Evolutionary conservation across 75 land plant genomes (phyloP).

Genomic region (Cupressus sempervirens): DNA sequence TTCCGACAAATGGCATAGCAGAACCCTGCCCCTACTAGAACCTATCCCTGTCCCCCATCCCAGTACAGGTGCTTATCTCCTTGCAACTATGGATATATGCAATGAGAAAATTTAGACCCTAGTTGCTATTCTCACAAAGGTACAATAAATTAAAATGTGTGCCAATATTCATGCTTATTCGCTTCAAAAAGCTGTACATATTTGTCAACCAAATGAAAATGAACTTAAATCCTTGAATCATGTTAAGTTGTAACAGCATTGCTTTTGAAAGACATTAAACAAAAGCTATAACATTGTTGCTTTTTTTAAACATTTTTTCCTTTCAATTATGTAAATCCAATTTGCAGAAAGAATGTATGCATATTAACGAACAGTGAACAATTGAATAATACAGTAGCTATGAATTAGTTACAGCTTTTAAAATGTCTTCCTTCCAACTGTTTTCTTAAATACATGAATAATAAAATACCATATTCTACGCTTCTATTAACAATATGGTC

Average conservation of each 20-base stretch:
- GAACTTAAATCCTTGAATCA: neutral
- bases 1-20: too few relatives aligned
- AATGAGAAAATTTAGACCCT: too few relatives aligned
- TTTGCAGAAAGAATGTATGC: neutral
- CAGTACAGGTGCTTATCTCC: too few relatives aligned
- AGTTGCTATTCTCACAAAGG: neutral
- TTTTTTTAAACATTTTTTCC: too few relatives aligned
- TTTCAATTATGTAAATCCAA: too few relatives aligned
- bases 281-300: too few relatives aligned
- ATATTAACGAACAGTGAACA: neutral
- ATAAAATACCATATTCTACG: neutral
- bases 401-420: neutral
- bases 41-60: too few relatives aligned
- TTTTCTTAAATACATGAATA: neutral
- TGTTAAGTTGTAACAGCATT: neutral
- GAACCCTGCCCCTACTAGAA: too few relatives aligned
- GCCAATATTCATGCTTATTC: neutral
- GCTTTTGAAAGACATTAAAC: too few relatives aligned
- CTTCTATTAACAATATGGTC: slow-evolving; percentile 7
- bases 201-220: neutral
- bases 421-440: neutral
- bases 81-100: too few relatives aligned
- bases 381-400: neutral
- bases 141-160: neutral
- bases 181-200: neutral